These are phyloP conservation scores for Aspergillus ostianus DNA, from an alignment of 495 filamentous ascomycete genomes.

Conservation along the genomic window DNA sequence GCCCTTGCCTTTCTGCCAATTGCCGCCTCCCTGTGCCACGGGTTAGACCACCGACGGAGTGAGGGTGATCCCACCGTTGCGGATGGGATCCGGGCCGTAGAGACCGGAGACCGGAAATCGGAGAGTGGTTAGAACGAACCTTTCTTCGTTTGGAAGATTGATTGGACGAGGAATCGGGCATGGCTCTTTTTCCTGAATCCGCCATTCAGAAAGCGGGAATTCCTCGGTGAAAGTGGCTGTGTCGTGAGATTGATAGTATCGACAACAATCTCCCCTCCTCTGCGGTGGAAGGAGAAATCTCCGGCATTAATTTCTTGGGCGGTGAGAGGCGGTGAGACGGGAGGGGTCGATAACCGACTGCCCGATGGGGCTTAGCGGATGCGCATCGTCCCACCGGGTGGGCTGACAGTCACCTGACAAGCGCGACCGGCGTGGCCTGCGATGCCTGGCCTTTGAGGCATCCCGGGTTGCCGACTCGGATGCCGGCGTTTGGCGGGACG, in stretches of 20 bases:
- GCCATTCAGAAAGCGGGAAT: slow-evolving; percentile 18
- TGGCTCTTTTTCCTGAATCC: slow-evolving; percentile 31
- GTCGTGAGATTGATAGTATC: neutral
- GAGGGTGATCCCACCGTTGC: neutral
- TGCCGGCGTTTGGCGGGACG: too few species aligned
- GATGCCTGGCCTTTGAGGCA: too few species aligned
- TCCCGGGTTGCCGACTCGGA: too few species aligned
- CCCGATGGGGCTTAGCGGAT: slow-evolving; percentile 11
- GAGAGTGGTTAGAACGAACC: slow-evolving; percentile 21
- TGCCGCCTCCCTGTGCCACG: slow-evolving; percentile 27
- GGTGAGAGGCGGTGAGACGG: neutral
- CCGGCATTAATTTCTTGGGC: neutral
- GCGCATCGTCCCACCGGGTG: slow-evolving; percentile 11
- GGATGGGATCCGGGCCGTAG: neutral
- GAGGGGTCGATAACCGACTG: slow-evolving; percentile 5
- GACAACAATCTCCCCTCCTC: too few species aligned
- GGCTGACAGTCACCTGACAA: slow-evolving; percentile 6
- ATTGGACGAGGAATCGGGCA: slow-evolving; percentile 25
- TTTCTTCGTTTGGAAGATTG: slow-evolving; percentile 37
- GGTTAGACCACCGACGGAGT: slow-evolving; percentile 12
- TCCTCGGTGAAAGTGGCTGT: neutral
- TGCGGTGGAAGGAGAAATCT: too few species aligned
- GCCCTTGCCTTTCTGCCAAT: slow-evolving; percentile 29
- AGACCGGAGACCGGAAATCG: too few species aligned
- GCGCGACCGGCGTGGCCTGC: neutral